Conservation (phyloP, 768 basidiomycete genomes). For the Suillus weaverae region DNA sequence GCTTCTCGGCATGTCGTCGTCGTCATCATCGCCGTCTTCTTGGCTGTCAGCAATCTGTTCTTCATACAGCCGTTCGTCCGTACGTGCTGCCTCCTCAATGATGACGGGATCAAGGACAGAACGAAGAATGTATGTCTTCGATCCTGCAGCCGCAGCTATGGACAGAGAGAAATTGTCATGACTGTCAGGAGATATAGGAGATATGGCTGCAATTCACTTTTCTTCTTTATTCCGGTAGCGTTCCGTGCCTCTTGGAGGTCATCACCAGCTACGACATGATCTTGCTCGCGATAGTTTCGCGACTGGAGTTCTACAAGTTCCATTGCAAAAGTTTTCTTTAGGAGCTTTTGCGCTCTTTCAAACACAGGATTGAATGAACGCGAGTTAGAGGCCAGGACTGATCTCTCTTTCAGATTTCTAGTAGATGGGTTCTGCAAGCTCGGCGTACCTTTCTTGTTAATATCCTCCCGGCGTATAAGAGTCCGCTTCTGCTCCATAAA, state of each 20-base stretch:
- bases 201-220: slow-evolving; percentile 40
- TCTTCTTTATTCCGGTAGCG: slow-evolving; percentile 64
- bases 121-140: slow-evolving; percentile 83
- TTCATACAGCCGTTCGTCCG: slow-evolving; percentile 44
- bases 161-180: not conserved
- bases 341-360: slow-evolving; percentile 57
- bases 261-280: slow-evolving; percentile 32
- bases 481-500: slow-evolving; percentile 74
- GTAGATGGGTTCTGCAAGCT: not conserved
- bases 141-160: slow-evolving; percentile 54
- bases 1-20: slow-evolving; percentile 48
- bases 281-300: slow-evolving; percentile 46
- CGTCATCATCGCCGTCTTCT: slow-evolving; percentile 45
- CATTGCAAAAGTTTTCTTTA: slow-evolving; percentile 74
- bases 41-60: slow-evolving; percentile 53
- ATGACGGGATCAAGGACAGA: slow-evolving; percentile 64
- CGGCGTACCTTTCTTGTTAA: slow-evolving; percentile 72
- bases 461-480: slow-evolving; percentile 77
- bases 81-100: slow-evolving; percentile 58
- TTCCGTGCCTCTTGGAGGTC: slow-evolving; percentile 48
- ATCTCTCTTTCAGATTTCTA: slow-evolving; percentile 12
- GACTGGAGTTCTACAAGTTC: slow-evolving; percentile 79
- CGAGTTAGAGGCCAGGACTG: slow-evolving; percentile 49
- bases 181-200: not conserved
- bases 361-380: slow-evolving; percentile 70